These are phyloP conservation scores for Claviceps sorghi DNA, from an alignment of 2,329 filamentous ascomycete species.

Conservation along the genomic window DNA sequence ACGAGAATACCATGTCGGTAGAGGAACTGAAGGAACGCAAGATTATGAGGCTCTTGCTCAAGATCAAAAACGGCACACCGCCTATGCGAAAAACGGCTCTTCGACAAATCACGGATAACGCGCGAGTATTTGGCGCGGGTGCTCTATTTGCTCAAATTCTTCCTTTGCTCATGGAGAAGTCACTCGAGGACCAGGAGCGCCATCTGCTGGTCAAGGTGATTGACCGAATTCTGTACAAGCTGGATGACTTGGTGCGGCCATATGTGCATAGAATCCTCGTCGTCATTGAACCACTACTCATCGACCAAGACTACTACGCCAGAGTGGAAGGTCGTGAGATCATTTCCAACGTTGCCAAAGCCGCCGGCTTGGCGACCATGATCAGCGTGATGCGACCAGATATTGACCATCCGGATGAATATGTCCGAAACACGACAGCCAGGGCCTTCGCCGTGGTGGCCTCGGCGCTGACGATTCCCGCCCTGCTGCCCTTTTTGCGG, in stretches of 20 bases:
- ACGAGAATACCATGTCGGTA: constrained; percentile 82
- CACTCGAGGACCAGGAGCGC: constrained; percentile 90
- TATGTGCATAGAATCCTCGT: constrained; percentile 98
- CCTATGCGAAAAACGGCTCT: constrained; percentile 97
- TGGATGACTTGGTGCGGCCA: constrained; percentile 88
- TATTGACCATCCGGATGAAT: constrained; percentile 96
- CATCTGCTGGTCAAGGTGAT: constrained; percentile 98
- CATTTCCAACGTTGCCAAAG: constrained; percentile 94
- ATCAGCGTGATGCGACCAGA: constrained; percentile 98
- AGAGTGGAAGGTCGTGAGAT: constrained; percentile 97
- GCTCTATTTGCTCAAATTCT: constrained; percentile 95
- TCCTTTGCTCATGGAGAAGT: constrained; percentile 95
- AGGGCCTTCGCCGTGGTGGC: constrained; percentile 95
- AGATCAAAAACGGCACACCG: constrained; percentile 98
- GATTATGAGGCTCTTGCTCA: constrained; percentile 91
- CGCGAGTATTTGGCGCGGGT: constrained; percentile 85
- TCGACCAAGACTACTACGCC: constrained; percentile 98
- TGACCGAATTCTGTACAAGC: constrained; percentile 94
- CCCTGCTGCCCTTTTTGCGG: constrained; percentile 82
- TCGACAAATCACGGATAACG: constrained; percentile 94
- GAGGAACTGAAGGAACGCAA: constrained; percentile 96
- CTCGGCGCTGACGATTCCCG: constrained; percentile 88
- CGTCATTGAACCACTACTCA: constrained; percentile 96
- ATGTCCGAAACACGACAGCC: constrained; percentile 94
- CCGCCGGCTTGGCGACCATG: constrained; percentile 93